Base-by-base conservation (phyloP, 495 filamentous ascomycete species). In the Geopyxis carbonaria region DNA sequence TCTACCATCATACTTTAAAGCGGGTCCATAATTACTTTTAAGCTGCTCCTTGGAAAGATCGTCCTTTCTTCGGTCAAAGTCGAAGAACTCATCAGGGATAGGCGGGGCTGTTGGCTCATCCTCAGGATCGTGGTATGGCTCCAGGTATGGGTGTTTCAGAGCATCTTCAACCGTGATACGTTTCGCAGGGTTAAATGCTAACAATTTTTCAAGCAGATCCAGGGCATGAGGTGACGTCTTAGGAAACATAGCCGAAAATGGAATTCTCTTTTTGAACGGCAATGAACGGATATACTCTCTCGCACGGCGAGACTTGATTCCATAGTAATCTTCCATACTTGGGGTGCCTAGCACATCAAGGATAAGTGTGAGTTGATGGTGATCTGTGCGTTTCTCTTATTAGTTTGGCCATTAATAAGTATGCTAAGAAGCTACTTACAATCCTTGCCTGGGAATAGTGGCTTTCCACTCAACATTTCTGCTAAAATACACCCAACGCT, bases 251-350 rank as follows among this genome's bases (percentile, higher is more conserved):
- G 77, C 77, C 54, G 85, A 81, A 76, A 94, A 91, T 0, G 91
- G 87, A 34, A 95, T 87, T 72, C 93, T 94, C 78, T 99, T 99
- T 74, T 95, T 99, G 69, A 99, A 99, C n/a, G 91, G 91, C 25
- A 99, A 75, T 31, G 86, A 93, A 28, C 91, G 85, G 59, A 99
- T 99, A 62, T 99, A 99, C 62, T 99, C 91, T 44, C 91, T 76
- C 19, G 91, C 91, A 46, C 91, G 80, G 42, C 91, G 80, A 28
- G 91, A 99, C 62, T 95, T 95, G 73, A 99, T 99, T 39, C 91
- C 91, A 46, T 99, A 99, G 69, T 99, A 99, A 53, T 99, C 91
- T 59, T 99, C 91, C 91, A 99, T 99, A 2, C 91, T 99, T 3
- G 91, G 91, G 8, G 91, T 99, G 40, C 91, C 91, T 40, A 99